These are phyloP conservation scores for Penicillium flavigenum DNA, from an alignment of 495 filamentous ascomycete species.

Conservation along the genomic window DNA sequence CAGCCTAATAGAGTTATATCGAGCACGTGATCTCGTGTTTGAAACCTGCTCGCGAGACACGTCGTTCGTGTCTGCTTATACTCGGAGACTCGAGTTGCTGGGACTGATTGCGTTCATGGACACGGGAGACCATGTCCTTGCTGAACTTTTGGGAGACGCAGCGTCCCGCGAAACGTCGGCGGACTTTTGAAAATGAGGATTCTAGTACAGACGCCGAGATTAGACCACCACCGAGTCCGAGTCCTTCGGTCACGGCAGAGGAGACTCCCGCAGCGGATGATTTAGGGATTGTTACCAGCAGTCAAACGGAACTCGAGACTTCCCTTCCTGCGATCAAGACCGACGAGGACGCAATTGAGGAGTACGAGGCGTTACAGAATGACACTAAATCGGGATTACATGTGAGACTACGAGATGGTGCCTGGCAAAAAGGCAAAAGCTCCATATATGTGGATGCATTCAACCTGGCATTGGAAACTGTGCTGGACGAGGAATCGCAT, in stretches of 20 bases:
- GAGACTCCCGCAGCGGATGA: slow-evolving; percentile 33
- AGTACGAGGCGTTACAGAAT: slow-evolving; percentile 67
- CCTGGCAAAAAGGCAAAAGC: slow-evolving; percentile 64
- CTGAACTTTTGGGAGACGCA: slow-evolving; percentile 46
- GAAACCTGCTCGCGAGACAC: slow-evolving; percentile 20
- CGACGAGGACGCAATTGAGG: slow-evolving; percentile 70
- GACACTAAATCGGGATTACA: slow-evolving; percentile 39
- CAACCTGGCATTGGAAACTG: slow-evolving; percentile 87
- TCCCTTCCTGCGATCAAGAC: slow-evolving; percentile 67
- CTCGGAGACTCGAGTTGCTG: background rate
- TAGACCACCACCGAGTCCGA: slow-evolving; percentile 21
- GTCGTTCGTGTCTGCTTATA: slow-evolving; percentile 16
- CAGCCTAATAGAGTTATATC: slow-evolving; percentile 21
- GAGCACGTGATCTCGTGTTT: slow-evolving; percentile 42
- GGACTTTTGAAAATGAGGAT: slow-evolving; percentile 15
- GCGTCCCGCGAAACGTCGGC: slow-evolving; percentile 40
- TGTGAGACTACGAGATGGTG: slow-evolving; percentile 51
- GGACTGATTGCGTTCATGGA: slow-evolving; percentile 14
- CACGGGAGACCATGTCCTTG: slow-evolving; percentile 38
- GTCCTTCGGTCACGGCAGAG: slow-evolving; percentile 13
- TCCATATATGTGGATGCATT: slow-evolving; percentile 98
- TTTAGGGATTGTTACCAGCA: slow-evolving; percentile 36
- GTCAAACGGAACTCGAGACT: slow-evolving; percentile 71
- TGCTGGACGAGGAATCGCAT: slow-evolving; percentile 84
- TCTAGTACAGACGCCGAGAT: slow-evolving; percentile 12